These are phyloP conservation scores for Casuarina equisetifolia DNA, from an alignment of 306 rosid species.

Conservation along the genomic window DNA sequence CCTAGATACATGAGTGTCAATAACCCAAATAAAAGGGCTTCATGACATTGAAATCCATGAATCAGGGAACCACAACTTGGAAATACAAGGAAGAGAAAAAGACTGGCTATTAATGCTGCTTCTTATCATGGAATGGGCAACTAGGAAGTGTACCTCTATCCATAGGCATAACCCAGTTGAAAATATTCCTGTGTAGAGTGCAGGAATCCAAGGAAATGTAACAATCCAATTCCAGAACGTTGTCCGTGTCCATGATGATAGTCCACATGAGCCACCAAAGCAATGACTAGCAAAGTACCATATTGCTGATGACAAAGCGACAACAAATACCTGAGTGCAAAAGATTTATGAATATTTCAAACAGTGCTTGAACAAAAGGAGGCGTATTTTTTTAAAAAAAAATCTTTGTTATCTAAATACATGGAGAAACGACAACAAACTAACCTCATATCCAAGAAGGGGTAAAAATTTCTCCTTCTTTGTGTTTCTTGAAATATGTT, in stretches of 20 bases:
- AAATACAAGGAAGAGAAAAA: not conserved
- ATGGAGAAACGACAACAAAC: slow-evolving; percentile 21
- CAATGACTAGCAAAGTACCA: slow-evolving; percentile 60
- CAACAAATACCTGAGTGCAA: slow-evolving; percentile 52
- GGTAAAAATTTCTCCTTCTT: slow-evolving; percentile 56
- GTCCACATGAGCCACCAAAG: slow-evolving; percentile 36
- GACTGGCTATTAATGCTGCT: not conserved
- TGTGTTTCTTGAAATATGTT: slow-evolving; percentile 62
- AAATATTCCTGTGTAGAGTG: slow-evolving; percentile 71
- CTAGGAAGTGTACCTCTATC: slow-evolving; percentile 56
- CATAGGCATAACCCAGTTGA: slow-evolving; percentile 76
- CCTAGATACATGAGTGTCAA: not conserved
- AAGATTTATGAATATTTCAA: slow-evolving; percentile 18
- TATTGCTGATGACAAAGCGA: slow-evolving; percentile 51
- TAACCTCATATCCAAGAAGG: slow-evolving; percentile 73
- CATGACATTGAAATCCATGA: not conserved
- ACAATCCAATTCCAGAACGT: slow-evolving; percentile 50
- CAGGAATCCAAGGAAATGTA: slow-evolving; percentile 80
- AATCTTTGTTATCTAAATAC: not conserved
- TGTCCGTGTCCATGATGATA: slow-evolving; percentile 54
- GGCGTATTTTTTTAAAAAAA: too few relatives aligned
- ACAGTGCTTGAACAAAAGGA: slow-evolving; percentile 13
- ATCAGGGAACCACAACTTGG: not conserved
- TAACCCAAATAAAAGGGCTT: not conserved
- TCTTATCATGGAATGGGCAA: not conserved